Evolutionary conservation across 352 stramenopile species (phyloP).

Genomic region (Phytophthora boehmeriae): DNA sequence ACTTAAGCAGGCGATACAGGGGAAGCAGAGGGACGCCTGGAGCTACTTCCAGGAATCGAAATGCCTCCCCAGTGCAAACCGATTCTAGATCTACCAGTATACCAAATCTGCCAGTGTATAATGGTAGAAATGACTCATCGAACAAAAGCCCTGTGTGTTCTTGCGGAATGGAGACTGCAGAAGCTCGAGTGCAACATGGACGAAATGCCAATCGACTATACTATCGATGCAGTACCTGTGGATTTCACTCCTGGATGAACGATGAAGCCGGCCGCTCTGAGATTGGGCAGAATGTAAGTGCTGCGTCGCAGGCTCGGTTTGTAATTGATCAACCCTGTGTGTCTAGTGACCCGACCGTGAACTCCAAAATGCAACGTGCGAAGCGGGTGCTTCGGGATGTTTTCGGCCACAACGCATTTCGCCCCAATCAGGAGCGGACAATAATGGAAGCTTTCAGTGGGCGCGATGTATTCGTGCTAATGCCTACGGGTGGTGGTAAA

Average conservation of each 20-base stretch:
- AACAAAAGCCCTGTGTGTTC: constrained; percentile 47
- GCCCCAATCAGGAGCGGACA: constrained; percentile 94
- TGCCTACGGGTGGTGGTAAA: constrained; percentile 99
- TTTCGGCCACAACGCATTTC: constrained; percentile 97
- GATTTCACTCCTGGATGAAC: constrained; percentile 79
- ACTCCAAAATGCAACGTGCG: constrained; percentile 70
- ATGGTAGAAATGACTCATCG: constrained; percentile 9
- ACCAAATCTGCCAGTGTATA: constrained; percentile 12
- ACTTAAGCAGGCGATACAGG: constrained; percentile 62
- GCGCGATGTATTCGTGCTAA: constrained; percentile 98
- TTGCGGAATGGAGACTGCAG: constrained; percentile 64
- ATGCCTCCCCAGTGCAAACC: constrained; percentile 17
- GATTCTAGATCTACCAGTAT: constrained; percentile 7
- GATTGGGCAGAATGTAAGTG: constrained; percentile 9
- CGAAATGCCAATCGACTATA: constrained; percentile 69
- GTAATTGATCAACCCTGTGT: constrained; percentile 41
- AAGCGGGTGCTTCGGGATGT: constrained; percentile 84
- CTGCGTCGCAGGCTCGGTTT: constrained; percentile 14
- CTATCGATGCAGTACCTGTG: constrained; percentile 74
- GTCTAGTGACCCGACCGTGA: constrained; percentile 54
- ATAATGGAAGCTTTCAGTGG: constrained; percentile 93
- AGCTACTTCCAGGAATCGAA: constrained; percentile 18
- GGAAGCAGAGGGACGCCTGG: constrained; percentile 47
- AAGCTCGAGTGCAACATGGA: constrained; percentile 71
- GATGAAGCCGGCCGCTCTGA: constrained; percentile 13